Base-by-base conservation (phyloP, 2,329 filamentous ascomycete species). In the Furcasterigmium sp. region DNA sequence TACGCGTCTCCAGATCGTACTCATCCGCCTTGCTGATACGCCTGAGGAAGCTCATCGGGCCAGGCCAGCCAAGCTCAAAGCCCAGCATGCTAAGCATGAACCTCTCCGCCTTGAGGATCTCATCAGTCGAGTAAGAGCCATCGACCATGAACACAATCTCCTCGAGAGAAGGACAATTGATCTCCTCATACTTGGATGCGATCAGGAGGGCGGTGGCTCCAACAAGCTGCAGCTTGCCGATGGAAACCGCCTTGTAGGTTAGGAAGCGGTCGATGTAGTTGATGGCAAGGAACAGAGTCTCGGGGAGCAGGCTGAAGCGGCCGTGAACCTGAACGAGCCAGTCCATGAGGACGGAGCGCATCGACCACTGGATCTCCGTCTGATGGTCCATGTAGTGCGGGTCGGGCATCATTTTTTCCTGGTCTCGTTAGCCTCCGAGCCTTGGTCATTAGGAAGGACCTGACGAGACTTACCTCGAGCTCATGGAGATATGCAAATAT, bases 131-230 rank as follows among this genome's bases (percentile, higher is more conserved):
- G 67, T 96, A 98, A 43, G 89, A 90, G 35, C 83, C 80, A 60
- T 98, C 93, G 32, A 98, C 93, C 91, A 98, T 97, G 72, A 91
- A 97, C 47, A 95, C 87, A 57, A 98, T 95, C 71, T 98, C 93
- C 48, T 86, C 80, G 18, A 98, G 82, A 1, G 91, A 95, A 19
- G 91, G 93, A 64, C 91, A 95, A 66, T 95, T 95, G 71, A 98
- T 96, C 69, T 98, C 93, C 65, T 98, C 93, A 60, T 96, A 98
- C 68, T 98, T 98, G 54, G 93, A 87, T 11, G 93, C 93, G 47
- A 98, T 84, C 56, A 97, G 91, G 53, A 98, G 85, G 20, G 93
- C 93, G 4, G 93, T 97, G 18, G 93, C 91, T 37, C 93, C 93
- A 41, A 97, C 93, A 14, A 98, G 80, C 69, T 98, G 93, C 37